A percentile compares a stretch with the other conserved stretches of the same genome.
Evolutionary conservation across 2,329 filamentous ascomycete species (phyloP).

Genomic region (Microcyclosporella mali): DNA sequence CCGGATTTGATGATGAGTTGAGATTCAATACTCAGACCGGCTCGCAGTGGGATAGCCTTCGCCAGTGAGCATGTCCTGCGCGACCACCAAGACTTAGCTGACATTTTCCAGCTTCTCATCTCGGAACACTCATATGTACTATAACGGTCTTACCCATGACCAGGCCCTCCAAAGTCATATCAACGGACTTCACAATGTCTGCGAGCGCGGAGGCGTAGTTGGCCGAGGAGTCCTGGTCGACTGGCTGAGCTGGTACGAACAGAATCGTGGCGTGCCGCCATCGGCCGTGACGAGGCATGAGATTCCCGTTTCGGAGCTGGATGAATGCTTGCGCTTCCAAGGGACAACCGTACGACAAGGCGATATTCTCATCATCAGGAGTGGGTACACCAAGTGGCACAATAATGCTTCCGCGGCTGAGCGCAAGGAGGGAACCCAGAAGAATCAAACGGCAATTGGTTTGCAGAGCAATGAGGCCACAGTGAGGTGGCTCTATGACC

Average conservation of each 20-base stretch:
- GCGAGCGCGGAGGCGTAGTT: conserved; percentile 45
- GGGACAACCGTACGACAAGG: conserved; percentile 36
- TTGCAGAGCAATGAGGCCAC: conserved; percentile 45
- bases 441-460: conserved; percentile 22
- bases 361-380: conserved; percentile 51
- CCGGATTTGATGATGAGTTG: conserved; percentile 46
- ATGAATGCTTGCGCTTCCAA: conserved; percentile 20
- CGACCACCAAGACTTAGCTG: too few relatives aligned
- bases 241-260: conserved; percentile 31
- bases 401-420: conserved; percentile 16
- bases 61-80: conserved; percentile 25
- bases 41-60: conserved; percentile 52
- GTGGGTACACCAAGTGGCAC: conserved; percentile 38
- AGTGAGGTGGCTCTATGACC: conserved; percentile 46
- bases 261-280: conserved; percentile 44
- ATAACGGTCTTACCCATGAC: conserved; percentile 24
- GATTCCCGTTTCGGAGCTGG: conserved; percentile 36
- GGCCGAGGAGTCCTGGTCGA: conserved; percentile 52
- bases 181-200: conserved; percentile 41
- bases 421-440: conserved; percentile 15
- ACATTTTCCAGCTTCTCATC: conserved; percentile 31
- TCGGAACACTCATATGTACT: conserved; percentile 17
- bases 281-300: conserved; percentile 42
- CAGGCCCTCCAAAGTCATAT: conserved; percentile 11
- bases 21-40: conserved; percentile 52